Evolutionary conservation across 2,329 filamentous ascomycete species (phyloP).

Genomic region (Fusarium pseudocircinatum): DNA sequence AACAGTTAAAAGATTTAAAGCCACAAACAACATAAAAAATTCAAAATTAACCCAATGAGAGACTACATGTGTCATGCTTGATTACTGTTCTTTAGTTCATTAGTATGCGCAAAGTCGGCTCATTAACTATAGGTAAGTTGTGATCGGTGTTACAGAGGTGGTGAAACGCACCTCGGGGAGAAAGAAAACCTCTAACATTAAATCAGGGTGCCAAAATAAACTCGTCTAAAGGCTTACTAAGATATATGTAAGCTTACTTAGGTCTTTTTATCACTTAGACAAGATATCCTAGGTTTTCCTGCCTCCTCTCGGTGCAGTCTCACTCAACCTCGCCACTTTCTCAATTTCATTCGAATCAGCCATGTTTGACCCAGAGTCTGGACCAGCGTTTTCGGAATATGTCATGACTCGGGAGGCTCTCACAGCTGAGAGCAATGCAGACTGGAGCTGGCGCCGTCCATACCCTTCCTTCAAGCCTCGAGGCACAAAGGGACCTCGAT

Average conservation of each 20-base stretch:
- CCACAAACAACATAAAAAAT: constrained; percentile 14
- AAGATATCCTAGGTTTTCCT: neutral
- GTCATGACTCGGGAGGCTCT: constrained; percentile 44
- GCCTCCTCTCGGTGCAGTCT: neutral
- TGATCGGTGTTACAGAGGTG: neutral
- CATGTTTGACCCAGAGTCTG: constrained; percentile 49
- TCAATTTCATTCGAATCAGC: neutral
- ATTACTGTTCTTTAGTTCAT: neutral
- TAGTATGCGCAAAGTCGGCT: neutral
- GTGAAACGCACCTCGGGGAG: neutral
- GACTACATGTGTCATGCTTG: neutral
- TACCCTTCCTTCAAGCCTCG: constrained; percentile 42
- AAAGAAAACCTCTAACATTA: neutral
- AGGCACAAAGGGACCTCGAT: constrained; percentile 47
- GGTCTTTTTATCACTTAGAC: neutral
- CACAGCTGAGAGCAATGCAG: constrained; percentile 36
- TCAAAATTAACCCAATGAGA: neutral
- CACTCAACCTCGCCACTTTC: neutral
- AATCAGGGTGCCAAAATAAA: neutral
- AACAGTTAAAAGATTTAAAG: constrained; percentile 2
- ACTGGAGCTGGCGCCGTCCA: constrained; percentile 50
- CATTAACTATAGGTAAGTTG: neutral
- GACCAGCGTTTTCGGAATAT: constrained; percentile 53
- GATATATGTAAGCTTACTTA: neutral
- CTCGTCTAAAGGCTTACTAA: neutral